These are phyloP conservation scores for Thielaviopsis euricoi DNA, from an alignment of 2,329 filamentous ascomycete genomes.

Conservation along the genomic window DNA sequence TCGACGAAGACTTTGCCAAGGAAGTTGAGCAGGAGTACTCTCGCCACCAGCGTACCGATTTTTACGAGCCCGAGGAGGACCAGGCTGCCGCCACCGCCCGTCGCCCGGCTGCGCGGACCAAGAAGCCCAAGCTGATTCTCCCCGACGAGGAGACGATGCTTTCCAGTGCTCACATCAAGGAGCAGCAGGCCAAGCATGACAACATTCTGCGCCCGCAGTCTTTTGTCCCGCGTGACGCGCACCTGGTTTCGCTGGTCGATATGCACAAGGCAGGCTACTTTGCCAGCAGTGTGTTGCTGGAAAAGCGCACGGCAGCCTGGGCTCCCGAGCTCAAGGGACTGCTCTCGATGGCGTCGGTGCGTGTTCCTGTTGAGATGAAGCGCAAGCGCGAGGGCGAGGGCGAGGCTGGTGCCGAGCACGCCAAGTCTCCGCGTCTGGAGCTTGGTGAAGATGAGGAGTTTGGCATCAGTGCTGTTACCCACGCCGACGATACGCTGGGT, in stretches of 20 bases:
- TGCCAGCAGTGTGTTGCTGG: conserved; percentile 70
- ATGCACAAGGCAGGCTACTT: conserved; percentile 87
- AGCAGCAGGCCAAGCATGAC: conserved; percentile 70
- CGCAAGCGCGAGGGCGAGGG: conserved; percentile 82
- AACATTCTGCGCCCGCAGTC: conserved; percentile 70
- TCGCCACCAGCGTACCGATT: conserved; percentile 33
- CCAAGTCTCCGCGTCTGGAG: conserved; percentile 54
- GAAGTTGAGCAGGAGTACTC: conserved; percentile 43
- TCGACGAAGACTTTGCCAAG: conserved; percentile 44
- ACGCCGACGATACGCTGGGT: conserved; percentile 30
- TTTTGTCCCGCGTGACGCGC: conserved; percentile 75
- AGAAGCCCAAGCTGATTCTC: conserved; percentile 63
- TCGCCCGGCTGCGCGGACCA: conserved; percentile 54
- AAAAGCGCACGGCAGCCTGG: conserved; percentile 64
- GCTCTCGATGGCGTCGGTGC: conserved; percentile 70
- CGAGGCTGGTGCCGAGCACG: conserved; percentile 54
- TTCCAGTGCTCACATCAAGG: conserved; percentile 60
- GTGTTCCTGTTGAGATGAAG: conserved; percentile 66
- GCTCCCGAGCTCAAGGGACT: conserved; percentile 87
- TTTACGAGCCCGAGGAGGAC: conserved; percentile 46
- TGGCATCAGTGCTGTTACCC: conserved; percentile 14
- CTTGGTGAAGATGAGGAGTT: conserved; percentile 49
- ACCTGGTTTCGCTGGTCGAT: conserved; percentile 73
- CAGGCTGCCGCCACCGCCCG: conserved; percentile 41
- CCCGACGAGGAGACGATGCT: conserved; percentile 72